Evolutionary conservation across 306 rosid species (phyloP).

Genomic region (Purshia tridentata): DNA sequence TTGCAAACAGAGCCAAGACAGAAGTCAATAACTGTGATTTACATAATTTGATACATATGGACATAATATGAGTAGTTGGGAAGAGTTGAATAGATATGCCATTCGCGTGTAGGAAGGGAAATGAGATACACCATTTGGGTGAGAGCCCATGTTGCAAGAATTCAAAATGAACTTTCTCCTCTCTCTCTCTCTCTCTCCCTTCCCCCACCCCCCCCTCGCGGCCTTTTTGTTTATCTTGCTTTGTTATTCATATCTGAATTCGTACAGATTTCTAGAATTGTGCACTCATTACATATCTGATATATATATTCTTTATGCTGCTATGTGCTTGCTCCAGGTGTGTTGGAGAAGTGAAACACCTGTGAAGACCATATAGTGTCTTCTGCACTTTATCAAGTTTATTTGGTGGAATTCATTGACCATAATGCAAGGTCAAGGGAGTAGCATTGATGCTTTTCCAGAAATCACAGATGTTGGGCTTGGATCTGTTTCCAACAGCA

Average conservation of each 20-base stretch:
- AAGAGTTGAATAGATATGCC: neutral
- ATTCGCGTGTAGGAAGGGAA: neutral
- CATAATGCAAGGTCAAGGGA: conserved; percentile 79
- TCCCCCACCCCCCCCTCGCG: neutral
- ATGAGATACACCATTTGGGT: neutral
- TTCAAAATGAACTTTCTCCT: neutral
- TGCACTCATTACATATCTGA: neutral
- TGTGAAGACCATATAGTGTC: conserved; percentile 14
- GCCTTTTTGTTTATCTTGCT: neutral
- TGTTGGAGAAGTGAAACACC: conserved; percentile 22
- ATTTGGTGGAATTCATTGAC: conserved; percentile 35
- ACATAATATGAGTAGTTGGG: neutral
- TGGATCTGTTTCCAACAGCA: conserved; percentile 52
- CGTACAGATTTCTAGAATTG: conserved; percentile 11
- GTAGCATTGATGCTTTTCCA: conserved; percentile 48
- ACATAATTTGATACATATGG: neutral
- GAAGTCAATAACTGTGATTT: neutral
- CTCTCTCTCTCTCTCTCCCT: neutral
- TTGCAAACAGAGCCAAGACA: neutral
- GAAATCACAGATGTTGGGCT: conserved; percentile 51
- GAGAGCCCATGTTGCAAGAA: neutral
- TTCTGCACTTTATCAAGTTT: conserved; percentile 13
- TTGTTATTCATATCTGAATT: neutral
- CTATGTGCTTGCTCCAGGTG: conserved; percentile 15
- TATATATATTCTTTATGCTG: neutral